Evolutionary conservation across 495 filamentous ascomycete genomes (phyloP).

Genomic region (Trichoderma orchidacearum): DNA sequence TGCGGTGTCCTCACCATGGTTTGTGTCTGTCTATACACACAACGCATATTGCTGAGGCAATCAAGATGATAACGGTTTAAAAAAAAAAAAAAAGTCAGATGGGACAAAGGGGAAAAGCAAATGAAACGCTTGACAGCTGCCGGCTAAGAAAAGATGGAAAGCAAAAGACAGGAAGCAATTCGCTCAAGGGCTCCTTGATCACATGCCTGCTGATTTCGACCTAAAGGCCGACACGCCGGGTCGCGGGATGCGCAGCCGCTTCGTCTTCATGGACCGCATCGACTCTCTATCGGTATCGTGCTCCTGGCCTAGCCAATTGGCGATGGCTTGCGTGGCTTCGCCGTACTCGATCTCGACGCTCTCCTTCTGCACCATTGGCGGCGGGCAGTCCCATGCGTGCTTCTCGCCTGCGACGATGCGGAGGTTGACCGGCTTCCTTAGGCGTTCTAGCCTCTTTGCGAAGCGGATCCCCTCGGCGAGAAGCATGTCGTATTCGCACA

Average conservation of each 20-base stretch:
- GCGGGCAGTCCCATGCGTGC: constrained; percentile 69
- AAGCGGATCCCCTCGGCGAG: constrained; percentile 62
- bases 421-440: constrained; percentile 46
- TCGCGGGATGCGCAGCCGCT: neutral
- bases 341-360: constrained; percentile 10
- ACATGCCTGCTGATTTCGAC: neutral
- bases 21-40: neutral
- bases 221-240: neutral
- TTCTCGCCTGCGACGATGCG: constrained; percentile 47
- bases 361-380: constrained; percentile 20
- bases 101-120: neutral
- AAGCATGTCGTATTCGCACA: constrained; percentile 92
- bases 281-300: constrained; percentile 1
- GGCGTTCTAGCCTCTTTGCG: constrained; percentile 38
- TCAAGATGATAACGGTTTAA: neutral
- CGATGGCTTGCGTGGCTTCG: constrained; percentile 5
- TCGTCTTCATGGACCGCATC: constrained; percentile 2
- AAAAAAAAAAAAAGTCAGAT: neutral
- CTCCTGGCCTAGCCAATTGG: constrained; percentile 5
- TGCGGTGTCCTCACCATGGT: neutral
- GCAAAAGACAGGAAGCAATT: neutral
- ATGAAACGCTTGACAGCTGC: neutral
- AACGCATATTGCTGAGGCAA: neutral
- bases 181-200: no score
- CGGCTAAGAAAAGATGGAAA: neutral